Conservation (phyloP, 2,329 filamentous ascomycete genomes). For the Elsinoe batatas region DNA sequence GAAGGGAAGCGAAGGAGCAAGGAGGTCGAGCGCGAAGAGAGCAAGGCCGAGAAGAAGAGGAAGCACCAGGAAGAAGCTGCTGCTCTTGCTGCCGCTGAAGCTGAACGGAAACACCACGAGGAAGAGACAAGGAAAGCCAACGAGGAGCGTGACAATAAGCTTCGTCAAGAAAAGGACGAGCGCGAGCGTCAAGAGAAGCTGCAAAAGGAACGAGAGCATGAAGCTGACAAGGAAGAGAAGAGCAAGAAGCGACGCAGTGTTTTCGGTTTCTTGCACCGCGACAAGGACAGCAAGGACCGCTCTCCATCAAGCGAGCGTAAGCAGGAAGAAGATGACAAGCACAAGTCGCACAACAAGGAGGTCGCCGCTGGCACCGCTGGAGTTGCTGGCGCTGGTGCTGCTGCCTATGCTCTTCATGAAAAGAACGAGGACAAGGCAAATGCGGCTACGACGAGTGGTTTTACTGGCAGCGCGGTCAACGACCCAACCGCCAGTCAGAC, state of each 20-base stretch:
- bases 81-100: slow-evolving; percentile 12
- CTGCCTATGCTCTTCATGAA: slow-evolving; percentile 14
- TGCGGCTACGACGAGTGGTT: not conserved
- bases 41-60: slow-evolving; percentile 34
- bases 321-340: slow-evolving; percentile 12
- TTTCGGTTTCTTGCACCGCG: slow-evolving; percentile 11
- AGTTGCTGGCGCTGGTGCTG: slow-evolving; percentile 15
- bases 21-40: slow-evolving; percentile 41
- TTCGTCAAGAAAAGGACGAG: slow-evolving; percentile 6
- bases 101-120: slow-evolving; percentile 37
- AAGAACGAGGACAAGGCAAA: slow-evolving; percentile 10
- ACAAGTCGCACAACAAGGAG: slow-evolving; percentile 12
- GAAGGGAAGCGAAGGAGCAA: slow-evolving; percentile 40
- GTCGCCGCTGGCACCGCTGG: slow-evolving; percentile 13
- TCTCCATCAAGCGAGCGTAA: slow-evolving; percentile 10
- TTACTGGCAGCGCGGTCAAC: not conserved
- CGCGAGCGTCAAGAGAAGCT: slow-evolving; percentile 4
- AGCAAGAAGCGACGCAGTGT: slow-evolving; percentile 14
- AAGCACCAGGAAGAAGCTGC: slow-evolving; percentile 41
- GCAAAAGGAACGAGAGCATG: slow-evolving; percentile 7
- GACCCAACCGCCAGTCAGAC: slow-evolving; percentile 8
- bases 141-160: slow-evolving; percentile 10
- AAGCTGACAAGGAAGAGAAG: slow-evolving; percentile 13
- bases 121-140: slow-evolving; percentile 24
- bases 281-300: slow-evolving; percentile 9